Evolutionary conservation across 2,329 filamentous ascomycete species (phyloP).

Genomic region (Alternaria brassicicola): DNA sequence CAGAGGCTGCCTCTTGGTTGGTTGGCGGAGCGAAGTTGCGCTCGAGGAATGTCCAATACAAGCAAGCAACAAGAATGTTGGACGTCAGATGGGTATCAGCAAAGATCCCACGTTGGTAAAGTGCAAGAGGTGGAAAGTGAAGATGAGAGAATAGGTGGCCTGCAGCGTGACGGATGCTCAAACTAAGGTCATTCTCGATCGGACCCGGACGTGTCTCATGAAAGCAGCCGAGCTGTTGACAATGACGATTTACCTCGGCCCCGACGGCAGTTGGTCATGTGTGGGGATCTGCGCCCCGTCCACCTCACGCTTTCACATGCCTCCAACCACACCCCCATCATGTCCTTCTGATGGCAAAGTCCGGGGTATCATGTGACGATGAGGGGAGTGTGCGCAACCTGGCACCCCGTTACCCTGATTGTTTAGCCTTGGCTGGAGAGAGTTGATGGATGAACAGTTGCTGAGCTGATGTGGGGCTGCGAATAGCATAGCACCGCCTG

Average conservation of each 20-base stretch:
- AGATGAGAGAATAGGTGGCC: conserved; percentile 8
- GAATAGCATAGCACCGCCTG: not conserved
- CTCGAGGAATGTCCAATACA: conserved; percentile 8
- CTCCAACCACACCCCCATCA: not conserved
- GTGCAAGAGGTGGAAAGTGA: not conserved
- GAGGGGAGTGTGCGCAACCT: not conserved
- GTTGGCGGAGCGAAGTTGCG: conserved; percentile 9
- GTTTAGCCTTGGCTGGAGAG: not conserved
- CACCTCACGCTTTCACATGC: conserved; percentile 14
- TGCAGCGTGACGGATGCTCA: conserved; percentile 1
- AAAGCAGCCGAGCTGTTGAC: conserved; percentile 18
- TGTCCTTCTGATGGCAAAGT: not conserved
- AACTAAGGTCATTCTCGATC: conserved; percentile 10
- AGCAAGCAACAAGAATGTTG: conserved; percentile 1
- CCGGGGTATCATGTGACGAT: conserved; percentile 7
- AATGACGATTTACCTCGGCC: conserved; percentile 19
- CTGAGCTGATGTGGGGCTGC: conserved; percentile 1
- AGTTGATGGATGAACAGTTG: not conserved
- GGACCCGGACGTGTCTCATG: conserved; percentile 16
- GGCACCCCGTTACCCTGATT: not conserved
- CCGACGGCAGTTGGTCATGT: conserved; percentile 20
- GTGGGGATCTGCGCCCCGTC: conserved; percentile 14
- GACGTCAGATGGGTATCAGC: conserved; percentile 21
- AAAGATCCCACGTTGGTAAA: conserved; percentile 20
- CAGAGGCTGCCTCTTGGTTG: conserved; percentile 9